These are phyloP conservation scores for Auricularia heimuer DNA, from an alignment of 768 basidiomycete genomes.

Conservation along the genomic window DNA sequence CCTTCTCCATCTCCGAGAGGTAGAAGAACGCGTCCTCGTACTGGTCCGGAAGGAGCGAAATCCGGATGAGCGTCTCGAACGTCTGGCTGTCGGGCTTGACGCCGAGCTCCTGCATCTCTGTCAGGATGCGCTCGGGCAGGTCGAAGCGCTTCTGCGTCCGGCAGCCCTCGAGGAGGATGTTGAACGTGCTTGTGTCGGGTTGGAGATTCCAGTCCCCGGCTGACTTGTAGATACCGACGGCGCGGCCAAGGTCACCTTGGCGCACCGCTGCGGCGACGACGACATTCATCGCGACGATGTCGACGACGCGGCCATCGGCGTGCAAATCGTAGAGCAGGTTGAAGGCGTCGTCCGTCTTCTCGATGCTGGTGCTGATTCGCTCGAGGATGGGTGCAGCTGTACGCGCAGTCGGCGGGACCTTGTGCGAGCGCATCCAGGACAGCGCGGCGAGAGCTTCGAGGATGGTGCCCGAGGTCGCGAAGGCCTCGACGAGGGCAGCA, in stretches of 20 bases:
- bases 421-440: slow-evolving; percentile 45
- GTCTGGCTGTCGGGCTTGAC: slow-evolving; percentile 49
- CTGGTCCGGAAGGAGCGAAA: slow-evolving; percentile 52
- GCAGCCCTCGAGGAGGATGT: slow-evolving; percentile 59
- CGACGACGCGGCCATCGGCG: slow-evolving; percentile 40
- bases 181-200: slow-evolving; percentile 59
- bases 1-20: slow-evolving; percentile 78
- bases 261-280: slow-evolving; percentile 54
- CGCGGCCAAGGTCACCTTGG: slow-evolving; percentile 62
- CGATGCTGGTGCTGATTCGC: slow-evolving; percentile 32
- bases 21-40: slow-evolving; percentile 88
- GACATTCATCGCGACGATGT: slow-evolving; percentile 52
- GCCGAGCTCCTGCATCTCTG: slow-evolving; percentile 51
- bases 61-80: slow-evolving; percentile 55
- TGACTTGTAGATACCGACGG: slow-evolving; percentile 65
- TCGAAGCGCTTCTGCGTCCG: slow-evolving; percentile 46
- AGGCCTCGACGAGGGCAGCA: slow-evolving; percentile 66
- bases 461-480: slow-evolving; percentile 45
- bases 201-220: slow-evolving; percentile 42
- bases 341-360: slow-evolving; percentile 57
- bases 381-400: slow-evolving; percentile 48
- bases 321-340: slow-evolving; percentile 50
- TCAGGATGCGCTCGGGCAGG: slow-evolving; percentile 57
- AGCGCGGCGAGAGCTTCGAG: slow-evolving; percentile 56
- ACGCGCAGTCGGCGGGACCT: slow-evolving; percentile 37